phyloP scores from a whole-genome alignment of 306 rosid genomes.

The Styphnolobium japonicum region DNA sequence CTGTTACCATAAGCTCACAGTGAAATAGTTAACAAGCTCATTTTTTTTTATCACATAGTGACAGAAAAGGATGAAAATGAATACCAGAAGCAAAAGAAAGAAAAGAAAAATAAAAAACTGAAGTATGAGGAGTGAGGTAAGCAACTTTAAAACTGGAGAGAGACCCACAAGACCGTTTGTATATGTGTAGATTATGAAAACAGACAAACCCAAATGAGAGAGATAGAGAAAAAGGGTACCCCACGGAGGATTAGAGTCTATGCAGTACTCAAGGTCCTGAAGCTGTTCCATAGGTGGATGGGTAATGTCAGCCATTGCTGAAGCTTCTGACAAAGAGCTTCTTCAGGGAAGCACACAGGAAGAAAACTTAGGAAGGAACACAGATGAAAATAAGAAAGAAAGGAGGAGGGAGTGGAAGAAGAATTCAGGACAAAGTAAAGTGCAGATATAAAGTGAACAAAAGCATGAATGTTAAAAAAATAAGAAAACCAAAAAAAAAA shows the following conservation, averaged over 20 bases:
- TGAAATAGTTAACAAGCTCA: neutral
- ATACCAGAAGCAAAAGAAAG: neutral
- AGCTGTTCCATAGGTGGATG: slow-evolving; percentile 88
- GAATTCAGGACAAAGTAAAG: slow-evolving; percentile 38
- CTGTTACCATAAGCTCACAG: neutral
- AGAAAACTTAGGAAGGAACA: neutral
- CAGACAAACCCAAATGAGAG: neutral
- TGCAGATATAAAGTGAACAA: slow-evolving; percentile 54
- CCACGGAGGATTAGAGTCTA: slow-evolving; percentile 89
- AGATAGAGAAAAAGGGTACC: slow-evolving; percentile 40
- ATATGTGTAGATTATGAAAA: neutral
- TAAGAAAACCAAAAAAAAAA: neutral
- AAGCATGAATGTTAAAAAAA: slow-evolving; percentile 18
- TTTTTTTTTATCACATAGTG: neutral
- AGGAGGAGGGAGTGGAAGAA: slow-evolving; percentile 21
- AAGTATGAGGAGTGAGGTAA: neutral
- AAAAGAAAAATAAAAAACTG: neutral
- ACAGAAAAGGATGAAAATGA: neutral
- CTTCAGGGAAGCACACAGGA: slow-evolving; percentile 29
- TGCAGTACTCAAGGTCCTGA: slow-evolving; percentile 85
- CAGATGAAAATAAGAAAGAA: neutral
- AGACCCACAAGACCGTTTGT: slow-evolving; percentile 23
- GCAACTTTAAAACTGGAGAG: neutral
- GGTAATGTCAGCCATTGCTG: slow-evolving; percentile 68
- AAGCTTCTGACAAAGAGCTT: slow-evolving; percentile 36